Evolutionary conservation across 2,329 filamentous ascomycete genomes (phyloP).

Genomic region (Pseudophaeomoniella oleicola): DNA sequence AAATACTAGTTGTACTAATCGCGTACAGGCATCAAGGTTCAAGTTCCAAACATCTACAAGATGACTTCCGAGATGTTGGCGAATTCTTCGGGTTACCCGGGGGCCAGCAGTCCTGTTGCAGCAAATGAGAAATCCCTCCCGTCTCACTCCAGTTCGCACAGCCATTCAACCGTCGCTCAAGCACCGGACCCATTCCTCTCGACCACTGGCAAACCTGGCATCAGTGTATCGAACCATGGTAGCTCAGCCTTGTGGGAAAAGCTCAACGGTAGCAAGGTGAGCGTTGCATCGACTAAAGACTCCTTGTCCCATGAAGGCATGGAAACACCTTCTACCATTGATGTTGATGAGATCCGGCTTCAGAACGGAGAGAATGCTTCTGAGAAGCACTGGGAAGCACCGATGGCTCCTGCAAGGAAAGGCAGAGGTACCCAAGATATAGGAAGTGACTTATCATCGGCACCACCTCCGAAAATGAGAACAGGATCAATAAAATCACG

Average conservation of each 20-base stretch:
- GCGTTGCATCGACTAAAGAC: conserved; percentile 20
- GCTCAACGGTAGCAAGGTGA: conserved; percentile 30
- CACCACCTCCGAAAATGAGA: conserved; percentile 51
- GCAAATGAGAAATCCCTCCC: conserved; percentile 18
- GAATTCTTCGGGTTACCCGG: conserved; percentile 24
- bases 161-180: conserved; percentile 20
- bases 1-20: conserved; percentile 1
- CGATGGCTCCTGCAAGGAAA: conserved; percentile 30
- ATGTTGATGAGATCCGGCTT: conserved; percentile 23
- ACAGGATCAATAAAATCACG: conserved; percentile 31
- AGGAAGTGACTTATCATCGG: conserved; percentile 34
- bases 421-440: conserved; percentile 38
- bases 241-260: conserved; percentile 34
- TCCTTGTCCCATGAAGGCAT: conserved; percentile 36
- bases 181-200: conserved; percentile 28
- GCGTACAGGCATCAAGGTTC: conserved; percentile 55
- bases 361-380: conserved; percentile 15
- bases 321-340: conserved; percentile 47
- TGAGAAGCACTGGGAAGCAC: conserved; percentile 24
- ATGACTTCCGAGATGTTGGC: conserved; percentile 49
- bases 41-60: conserved; percentile 76
- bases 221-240: conserved; percentile 18
- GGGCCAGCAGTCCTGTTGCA: conserved; percentile 12
- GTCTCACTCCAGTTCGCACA: conserved; percentile 19
- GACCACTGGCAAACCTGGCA: conserved; percentile 16